Evolutionary conservation across 2,329 filamentous ascomycete species (phyloP), one percentile per base, ranked within the genome.

Genomic region (Claviceps sp.): DNA sequence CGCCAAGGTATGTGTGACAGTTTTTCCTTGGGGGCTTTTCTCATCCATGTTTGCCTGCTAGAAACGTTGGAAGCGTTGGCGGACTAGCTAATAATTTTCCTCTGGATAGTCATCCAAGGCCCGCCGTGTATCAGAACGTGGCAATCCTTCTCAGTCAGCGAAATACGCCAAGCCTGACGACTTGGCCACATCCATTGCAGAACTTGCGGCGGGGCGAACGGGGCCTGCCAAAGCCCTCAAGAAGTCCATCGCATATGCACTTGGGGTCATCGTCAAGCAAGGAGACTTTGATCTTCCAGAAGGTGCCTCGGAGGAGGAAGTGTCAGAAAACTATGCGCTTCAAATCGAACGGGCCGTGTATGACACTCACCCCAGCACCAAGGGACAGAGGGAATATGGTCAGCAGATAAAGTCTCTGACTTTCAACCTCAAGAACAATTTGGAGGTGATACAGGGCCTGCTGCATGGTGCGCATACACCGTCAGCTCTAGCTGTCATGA

Each of bases 341-440:
- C 79, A 88, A 57, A 85, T 97, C 55, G 90, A 96, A 70, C 81
- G 88, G 60, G 79, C 79, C 4, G 77, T 83, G 14, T 72, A 76
- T 53, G 77, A 78, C 55, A 75, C 73, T 0, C 77, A 83, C 52
- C 71, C 73, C 0, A 70, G 68, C 37, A 65, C 59, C 43, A 69
- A 67, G 56, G 65, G 66, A 14, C 70, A 73, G 24, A 71, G 72
- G 53, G 71, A 80, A 49, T 82, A 81, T 58, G 71, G 63, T 14
- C 70, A 72, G 37, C 80, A 95, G 67, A 78, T 89, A 60, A 82
- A 89, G 56, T 81, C 84, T 45, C 78, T 98, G 58, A 73, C 82
- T 48, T 87, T 87, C 69, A 97, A 97, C 69, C 74, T 96, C 55
- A 95, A 95, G 75, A 84, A 83, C 63, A 98, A 98, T 65, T 70